Evolutionary conservation across 2,329 filamentous ascomycete genomes (phyloP), one percentile per base, ranked within the genome.

Genomic region (Dryadomyces sulphureus): DNA sequence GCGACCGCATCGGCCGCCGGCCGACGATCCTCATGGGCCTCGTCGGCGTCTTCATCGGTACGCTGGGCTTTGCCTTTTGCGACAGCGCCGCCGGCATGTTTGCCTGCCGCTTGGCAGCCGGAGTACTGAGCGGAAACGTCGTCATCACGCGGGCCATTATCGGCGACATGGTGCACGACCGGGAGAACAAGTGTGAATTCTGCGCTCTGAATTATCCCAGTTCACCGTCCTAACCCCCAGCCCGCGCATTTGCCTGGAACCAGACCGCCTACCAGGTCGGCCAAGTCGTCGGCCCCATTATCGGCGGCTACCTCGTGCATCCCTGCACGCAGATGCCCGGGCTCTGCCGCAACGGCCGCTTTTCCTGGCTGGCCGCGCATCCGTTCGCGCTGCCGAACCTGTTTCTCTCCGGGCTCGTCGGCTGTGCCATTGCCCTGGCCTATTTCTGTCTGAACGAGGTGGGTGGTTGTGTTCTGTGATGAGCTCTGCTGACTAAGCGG

Each of bases 381-480:
- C 49, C 49, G n/a, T 50, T 45, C 43, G 49, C 49, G 9, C 38
- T 50, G 46, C 49, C 49, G 1, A 50, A 50, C 22, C 34, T 50
- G 2, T 3, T 50, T 12, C 43, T 50, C 11, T 16, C 46, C 14
- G 14, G 12, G 4, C 25, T 46, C 12, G 7, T 50, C 2, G 41
- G 22, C 16, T 17, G n/a, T 4, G 35, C 43, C 17, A 24, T 44
- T 4, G 11, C 19, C 1, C 25, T 35, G 6, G 49, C 43, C 3
- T 50, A 39, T 7, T 46, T 48, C n/a, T 40, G 16, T 25, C 17
- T 50, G 27, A 30, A 46, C 16, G 49, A 50, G 46, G 46, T 48
- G 34, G 8, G 44, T 30, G 14, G n/a, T 35, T 24, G 2, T 5
- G 3, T 7, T 8, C 14, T 8, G 20, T n/a, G n/a, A n/a, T n/a